Percentiles rank a stretch among this genome's conserved stretches.
phyloP scores from a whole-genome alignment of 768 basidiomycete genomes.

The Mycena rebaudengoi region DNA sequence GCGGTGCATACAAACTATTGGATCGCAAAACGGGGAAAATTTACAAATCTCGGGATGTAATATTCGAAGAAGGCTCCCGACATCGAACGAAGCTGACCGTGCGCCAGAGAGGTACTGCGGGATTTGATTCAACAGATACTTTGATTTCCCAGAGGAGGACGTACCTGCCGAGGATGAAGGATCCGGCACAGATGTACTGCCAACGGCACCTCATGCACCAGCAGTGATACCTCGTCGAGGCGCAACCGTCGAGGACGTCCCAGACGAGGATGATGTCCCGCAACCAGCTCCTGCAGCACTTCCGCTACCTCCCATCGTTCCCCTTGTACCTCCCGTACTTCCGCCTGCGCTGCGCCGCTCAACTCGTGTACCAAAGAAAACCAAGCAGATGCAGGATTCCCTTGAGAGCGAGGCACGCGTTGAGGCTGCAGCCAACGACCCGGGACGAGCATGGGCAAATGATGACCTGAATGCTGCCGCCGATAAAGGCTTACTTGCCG shows the following conservation, averaged over 20 bases:
- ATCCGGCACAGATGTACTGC: background rate
- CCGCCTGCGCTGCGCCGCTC: background rate
- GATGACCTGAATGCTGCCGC: background rate
- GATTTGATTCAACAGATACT: background rate
- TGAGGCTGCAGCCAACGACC: background rate
- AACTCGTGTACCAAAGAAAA: background rate
- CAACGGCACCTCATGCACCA: background rate
- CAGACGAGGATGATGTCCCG: background rate
- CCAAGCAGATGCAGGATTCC: background rate
- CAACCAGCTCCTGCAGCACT: background rate
- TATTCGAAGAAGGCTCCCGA: background rate
- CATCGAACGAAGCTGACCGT: conserved; percentile 1
- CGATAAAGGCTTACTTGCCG: too few relatives aligned
- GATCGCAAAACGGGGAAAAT: background rate
- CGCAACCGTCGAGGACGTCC: background rate
- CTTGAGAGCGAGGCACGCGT: background rate
- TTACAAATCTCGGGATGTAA: background rate
- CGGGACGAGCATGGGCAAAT: background rate
- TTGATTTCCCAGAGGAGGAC: background rate
- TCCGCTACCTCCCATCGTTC: background rate
- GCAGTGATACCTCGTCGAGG: background rate
- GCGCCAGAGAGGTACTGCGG: background rate
- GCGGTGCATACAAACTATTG: background rate
- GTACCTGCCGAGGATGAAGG: background rate
- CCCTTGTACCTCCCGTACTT: too few relatives aligned